These are phyloP conservation scores for Cyclotella sp. DNA, from an alignment of 108 stramenopile genomes.

Conservation along the genomic window DNA sequence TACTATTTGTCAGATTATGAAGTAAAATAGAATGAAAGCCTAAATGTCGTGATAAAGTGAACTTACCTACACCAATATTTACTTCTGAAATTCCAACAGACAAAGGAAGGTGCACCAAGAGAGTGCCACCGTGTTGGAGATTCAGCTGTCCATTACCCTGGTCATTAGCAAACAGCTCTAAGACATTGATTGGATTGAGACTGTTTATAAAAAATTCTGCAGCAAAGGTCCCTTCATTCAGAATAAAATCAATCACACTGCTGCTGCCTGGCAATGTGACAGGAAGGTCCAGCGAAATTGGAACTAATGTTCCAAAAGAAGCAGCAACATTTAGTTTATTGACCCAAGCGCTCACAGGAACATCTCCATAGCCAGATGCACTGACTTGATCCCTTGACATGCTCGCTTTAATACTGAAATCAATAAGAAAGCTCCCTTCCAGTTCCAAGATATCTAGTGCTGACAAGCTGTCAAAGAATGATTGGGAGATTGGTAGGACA, in stretches of 20 bases:
- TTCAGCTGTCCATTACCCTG: neutral
- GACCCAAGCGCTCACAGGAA: neutral
- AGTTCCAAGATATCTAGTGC: neutral
- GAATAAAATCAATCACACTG: neutral
- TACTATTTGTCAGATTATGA: too few relatives aligned
- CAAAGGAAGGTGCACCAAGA: neutral
- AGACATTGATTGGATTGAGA: neutral
- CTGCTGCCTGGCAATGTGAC: neutral
- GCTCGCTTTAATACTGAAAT: neutral
- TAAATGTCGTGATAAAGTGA: neutral
- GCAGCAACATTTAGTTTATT: neutral
- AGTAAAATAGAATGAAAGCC: neutral
- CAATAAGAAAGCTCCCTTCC: neutral
- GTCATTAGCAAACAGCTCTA: neutral
- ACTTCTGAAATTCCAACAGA: neutral
- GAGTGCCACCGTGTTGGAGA: neutral
- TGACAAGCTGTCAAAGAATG: conserved; percentile 18
- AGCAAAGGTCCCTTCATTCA: neutral
- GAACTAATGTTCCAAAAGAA: neutral
- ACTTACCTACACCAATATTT: neutral
- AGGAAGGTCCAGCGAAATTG: neutral
- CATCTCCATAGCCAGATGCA: neutral
- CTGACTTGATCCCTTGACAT: neutral
- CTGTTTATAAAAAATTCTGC: neutral
- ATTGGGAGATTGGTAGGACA: neutral